phyloP scores from a whole-genome alignment of 805 yeast species.

The Schizosaccharomyces lindneri region DNA sequence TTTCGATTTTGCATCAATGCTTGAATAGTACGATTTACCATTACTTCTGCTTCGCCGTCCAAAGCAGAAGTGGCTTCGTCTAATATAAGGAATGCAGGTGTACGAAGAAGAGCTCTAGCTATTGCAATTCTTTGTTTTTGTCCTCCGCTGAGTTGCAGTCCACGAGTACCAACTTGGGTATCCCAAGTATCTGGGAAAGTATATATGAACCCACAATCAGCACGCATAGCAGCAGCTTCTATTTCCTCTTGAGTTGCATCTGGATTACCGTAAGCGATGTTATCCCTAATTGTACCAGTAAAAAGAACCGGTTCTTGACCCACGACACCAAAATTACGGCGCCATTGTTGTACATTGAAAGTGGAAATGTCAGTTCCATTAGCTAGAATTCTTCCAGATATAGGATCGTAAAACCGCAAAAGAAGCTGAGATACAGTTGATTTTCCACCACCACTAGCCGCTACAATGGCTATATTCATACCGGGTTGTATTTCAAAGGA shows the following conservation, averaged over 20 bases:
- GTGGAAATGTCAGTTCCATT: constrained; percentile 39
- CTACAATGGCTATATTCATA: constrained; percentile 78
- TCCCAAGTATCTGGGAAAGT: constrained; percentile 64
- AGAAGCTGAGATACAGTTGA: constrained; percentile 64
- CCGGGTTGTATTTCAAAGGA: constrained; percentile 45
- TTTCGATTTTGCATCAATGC: constrained; percentile 29
- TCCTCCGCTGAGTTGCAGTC: constrained; percentile 79
- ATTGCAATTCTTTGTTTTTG: constrained; percentile 82
- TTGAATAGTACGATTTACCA: constrained; percentile 49
- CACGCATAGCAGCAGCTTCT: constrained; percentile 34
- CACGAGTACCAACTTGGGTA: constrained; percentile 66
- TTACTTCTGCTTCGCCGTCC: constrained; percentile 68
- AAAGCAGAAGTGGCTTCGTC: constrained; percentile 92
- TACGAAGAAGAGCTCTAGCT: constrained; percentile 59
- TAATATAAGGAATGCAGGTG: constrained; percentile 56
- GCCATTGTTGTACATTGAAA: constrained; percentile 44
- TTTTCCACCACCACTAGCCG: constrained; percentile 94
- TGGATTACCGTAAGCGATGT: constrained; percentile 49
- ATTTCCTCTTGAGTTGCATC: constrained; percentile 35
- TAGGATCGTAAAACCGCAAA: constrained; percentile 64
- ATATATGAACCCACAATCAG: constrained; percentile 52
- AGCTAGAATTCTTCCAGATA: constrained; percentile 33
- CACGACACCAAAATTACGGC: constrained; percentile 65
- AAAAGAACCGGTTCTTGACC: constrained; percentile 81
- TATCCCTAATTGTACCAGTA: constrained; percentile 64